Evolutionary conservation across 208 protist genomes (phyloP), one percentile per base, ranked within the genome.

Genomic region (Trypanosoma mega): DNA sequence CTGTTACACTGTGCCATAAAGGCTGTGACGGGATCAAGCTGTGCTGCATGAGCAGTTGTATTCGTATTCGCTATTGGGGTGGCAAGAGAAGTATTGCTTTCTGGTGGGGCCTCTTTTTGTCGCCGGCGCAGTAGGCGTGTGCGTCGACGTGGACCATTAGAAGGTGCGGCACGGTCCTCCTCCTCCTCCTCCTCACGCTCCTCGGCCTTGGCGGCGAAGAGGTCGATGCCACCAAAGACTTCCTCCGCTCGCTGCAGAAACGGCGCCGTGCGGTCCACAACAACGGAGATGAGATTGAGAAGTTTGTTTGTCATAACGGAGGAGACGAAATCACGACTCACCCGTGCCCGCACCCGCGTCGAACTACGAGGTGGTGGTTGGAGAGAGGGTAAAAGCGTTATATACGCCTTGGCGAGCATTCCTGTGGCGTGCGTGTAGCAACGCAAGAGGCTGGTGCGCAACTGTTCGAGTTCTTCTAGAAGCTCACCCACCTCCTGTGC

Each of bases 321-420:
- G 9, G 85, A 93, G 20, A 92, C 80, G 46, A 75, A 87, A n/a
- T 85, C 78, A 46, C 88, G 82, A 58, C 83, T 90, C 18, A 95
- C 57, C 0, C 88, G 82, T 2, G 85, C 68, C 24, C 85, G 82
- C n/a, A 92, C 62, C 5, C 45, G 5, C 24, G 31, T 56, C 16
- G 20, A 21, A 0, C 27, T 26, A 30, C 4, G 8, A 36, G n/a
- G n/a, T 52, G 68, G 57, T 2, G 29, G 47, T 47, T 74, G 77
- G 47, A 91, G 30, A 43, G 76, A 65, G 20, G 88, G 88, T 41
- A 92, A 59, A 18, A 78, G 50, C 24, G 78, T 82, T 43, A 95
- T 50, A 72, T 95, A 95, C 4, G 88, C 80, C 63, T 95, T 95
- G 27, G 72, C 70, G 14, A 95, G 73, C 65, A 89, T 78, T 18